Conservation (phyloP, 129 eudicot genomes). For the Oenanthe sinensis region DNA sequence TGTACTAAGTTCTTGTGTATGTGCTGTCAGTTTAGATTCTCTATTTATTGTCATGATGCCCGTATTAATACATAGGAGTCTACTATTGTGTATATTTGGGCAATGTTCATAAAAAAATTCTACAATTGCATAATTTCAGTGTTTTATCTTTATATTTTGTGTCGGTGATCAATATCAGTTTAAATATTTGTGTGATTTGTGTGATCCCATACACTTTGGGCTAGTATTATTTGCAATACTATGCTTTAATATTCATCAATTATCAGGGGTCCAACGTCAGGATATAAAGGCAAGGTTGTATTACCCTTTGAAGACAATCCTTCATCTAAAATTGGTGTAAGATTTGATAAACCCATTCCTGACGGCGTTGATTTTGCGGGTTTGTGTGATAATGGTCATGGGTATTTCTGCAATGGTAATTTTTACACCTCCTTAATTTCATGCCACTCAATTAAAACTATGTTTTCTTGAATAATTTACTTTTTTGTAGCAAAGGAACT, state of each 20-base stretch:
- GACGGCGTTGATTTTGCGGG: constrained; percentile 85
- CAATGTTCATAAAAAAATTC: neutral
- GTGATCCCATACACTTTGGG: neutral
- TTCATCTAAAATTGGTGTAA: constrained; percentile 72
- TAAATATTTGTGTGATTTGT: neutral
- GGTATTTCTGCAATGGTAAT: constrained; percentile 86
- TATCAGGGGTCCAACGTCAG: constrained; percentile 71
- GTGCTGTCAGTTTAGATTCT: neutral
- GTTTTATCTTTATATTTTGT: neutral
- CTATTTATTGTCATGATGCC: neutral
- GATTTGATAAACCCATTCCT: constrained; percentile 57
- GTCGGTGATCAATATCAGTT: neutral
- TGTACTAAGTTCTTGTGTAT: neutral
- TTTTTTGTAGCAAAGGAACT: constrained; percentile 52
- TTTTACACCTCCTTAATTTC: neutral
- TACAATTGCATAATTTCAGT: neutral
- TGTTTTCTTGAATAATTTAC: neutral
- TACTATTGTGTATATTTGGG: neutral
- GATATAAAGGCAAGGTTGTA: constrained; percentile 71
- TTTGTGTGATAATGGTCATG: constrained; percentile 59
- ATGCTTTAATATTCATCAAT: constrained; percentile 14
- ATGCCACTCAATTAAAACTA: constrained; percentile 5
- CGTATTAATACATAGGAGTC: neutral
- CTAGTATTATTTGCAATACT: neutral
- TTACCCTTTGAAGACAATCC: constrained; percentile 74